Evolutionary conservation across 345 rosid genomes (phyloP).

Genomic region (Eucalyptus erythrocorys): DNA sequence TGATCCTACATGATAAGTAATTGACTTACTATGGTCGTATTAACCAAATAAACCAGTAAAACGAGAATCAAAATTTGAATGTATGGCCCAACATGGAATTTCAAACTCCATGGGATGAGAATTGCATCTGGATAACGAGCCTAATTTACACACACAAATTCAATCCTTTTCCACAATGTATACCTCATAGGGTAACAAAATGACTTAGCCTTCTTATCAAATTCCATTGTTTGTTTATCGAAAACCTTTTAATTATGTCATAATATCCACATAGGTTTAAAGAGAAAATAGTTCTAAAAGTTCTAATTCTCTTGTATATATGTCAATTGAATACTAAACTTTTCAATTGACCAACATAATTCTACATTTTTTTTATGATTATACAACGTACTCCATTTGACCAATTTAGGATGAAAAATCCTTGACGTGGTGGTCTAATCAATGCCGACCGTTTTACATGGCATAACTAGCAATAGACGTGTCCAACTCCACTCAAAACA

Average conservation of each 20-base stretch:
- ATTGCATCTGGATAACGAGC: not conserved
- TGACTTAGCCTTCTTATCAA: not conserved
- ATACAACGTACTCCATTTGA: too few relatives aligned
- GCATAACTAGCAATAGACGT: not conserved
- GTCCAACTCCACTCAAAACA: not conserved
- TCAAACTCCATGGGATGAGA: not conserved
- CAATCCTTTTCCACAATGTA: not conserved
- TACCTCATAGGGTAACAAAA: not conserved
- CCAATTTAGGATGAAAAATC: not conserved
- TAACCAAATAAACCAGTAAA: not conserved
- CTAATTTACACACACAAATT: not conserved
- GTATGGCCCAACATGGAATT: not conserved
- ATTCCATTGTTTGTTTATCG: not conserved
- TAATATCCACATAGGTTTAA: not conserved
- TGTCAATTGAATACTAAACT: not conserved
- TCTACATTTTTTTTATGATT: too few relatives aligned
- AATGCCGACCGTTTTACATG: accelerated
- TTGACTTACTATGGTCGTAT: not conserved
- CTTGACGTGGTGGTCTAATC: not conserved
- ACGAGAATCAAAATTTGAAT: not conserved
- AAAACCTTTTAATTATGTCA: not conserved
- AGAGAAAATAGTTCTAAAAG: not conserved
- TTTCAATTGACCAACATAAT: not conserved
- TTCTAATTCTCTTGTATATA: not conserved
- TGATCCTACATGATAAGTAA: not conserved